Evolutionary conservation across 768 basidiomycete genomes (phyloP).

Genomic region (Trametes meyenii): DNA sequence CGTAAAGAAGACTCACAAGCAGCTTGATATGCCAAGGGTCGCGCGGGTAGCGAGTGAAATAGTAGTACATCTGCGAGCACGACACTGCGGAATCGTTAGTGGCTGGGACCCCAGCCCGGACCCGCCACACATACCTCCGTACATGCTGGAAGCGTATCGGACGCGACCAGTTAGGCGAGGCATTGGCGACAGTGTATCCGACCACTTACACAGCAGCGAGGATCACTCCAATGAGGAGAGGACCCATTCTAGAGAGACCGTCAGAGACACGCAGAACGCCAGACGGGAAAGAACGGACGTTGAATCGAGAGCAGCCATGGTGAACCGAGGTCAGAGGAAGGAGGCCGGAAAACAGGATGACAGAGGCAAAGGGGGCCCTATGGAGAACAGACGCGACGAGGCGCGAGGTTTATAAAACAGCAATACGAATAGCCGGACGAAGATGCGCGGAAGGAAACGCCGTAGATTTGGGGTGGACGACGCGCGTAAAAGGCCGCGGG

Average conservation of each 20-base stretch:
- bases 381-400: background rate
- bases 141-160: conserved; percentile 40
- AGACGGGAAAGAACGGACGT: conserved; percentile 4
- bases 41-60: conserved; percentile 39
- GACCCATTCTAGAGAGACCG: conserved; percentile 45
- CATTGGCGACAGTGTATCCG: too few relatives aligned
- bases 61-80: conserved; percentile 59
- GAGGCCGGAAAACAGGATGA: background rate
- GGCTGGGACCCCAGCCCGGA: background rate
- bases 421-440: background rate
- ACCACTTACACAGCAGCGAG: conserved; percentile 47
- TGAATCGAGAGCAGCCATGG: conserved; percentile 20
- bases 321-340: background rate
- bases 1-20: background rate
- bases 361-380: background rate
- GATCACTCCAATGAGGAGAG: conserved; percentile 53
- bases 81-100: conserved; percentile 43
- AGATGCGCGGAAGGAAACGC: background rate
- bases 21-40: conserved; percentile 16
- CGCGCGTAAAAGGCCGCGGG: background rate
- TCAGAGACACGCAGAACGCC: background rate
- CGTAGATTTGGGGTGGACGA: background rate
- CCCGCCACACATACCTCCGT: conserved; percentile 47
- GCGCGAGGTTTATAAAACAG: background rate
- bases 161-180: background rate